A percentile compares a stretch with the other conserved stretches of the same genome.
These are phyloP conservation scores for Tephrocybe rancida DNA, from an alignment of 768 basidiomycete genomes.

Conservation along the genomic window DNA sequence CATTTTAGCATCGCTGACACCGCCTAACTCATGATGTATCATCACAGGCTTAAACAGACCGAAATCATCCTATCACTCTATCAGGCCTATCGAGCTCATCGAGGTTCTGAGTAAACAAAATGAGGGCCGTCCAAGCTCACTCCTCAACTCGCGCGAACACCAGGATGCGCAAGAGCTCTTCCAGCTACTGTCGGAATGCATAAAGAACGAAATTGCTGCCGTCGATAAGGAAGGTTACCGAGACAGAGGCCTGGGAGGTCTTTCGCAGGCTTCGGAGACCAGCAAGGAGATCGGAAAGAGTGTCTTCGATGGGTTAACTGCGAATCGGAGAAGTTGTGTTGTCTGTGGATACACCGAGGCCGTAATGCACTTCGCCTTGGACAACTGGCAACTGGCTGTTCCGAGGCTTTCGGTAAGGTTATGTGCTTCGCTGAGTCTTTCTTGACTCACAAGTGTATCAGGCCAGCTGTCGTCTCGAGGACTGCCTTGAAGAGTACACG, in stretches of 20 bases:
- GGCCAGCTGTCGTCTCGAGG: constrained; percentile 73
- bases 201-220: constrained; percentile 81
- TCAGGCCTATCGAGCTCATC: constrained; percentile 77
- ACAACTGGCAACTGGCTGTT: constrained; percentile 81
- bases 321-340: constrained; percentile 86
- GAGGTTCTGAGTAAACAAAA: constrained; percentile 61
- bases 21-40: constrained; percentile 2
- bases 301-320: constrained; percentile 89
- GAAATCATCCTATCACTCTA: constrained; percentile 52
- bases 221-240: constrained; percentile 72
- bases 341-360: constrained; percentile 93
- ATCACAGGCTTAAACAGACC: constrained; percentile 66
- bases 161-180: constrained; percentile 99
- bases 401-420: constrained; percentile 63
- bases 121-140: constrained; percentile 54
- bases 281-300: constrained; percentile 54
- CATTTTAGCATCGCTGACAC: background rate
- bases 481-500: constrained; percentile 88
- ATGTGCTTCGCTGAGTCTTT: background rate
- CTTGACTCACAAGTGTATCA: constrained; percentile 25
- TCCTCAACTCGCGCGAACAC: constrained; percentile 90
- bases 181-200: constrained; percentile 86
- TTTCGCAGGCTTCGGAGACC: constrained; percentile 26
- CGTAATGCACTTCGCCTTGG: constrained; percentile 89
- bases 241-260: constrained; percentile 71